phyloP scores from a whole-genome alignment of 179 eudicot genomes.

The Amaranthus tricolor region DNA sequence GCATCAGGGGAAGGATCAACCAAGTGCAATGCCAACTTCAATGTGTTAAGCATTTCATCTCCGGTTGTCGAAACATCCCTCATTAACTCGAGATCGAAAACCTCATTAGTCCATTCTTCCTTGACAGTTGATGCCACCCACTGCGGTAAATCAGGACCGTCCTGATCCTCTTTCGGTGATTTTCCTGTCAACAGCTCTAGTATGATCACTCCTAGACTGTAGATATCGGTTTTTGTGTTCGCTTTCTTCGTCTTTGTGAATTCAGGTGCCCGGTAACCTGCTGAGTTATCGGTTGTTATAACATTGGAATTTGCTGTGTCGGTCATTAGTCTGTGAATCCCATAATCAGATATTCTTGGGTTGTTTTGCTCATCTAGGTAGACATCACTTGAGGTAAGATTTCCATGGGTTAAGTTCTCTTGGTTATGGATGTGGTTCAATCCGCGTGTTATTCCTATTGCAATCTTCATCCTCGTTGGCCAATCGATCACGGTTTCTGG shows the following conservation, averaged over 20 bases:
- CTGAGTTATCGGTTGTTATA: constrained; percentile 64
- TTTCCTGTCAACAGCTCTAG: constrained; percentile 89
- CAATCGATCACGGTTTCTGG: constrained; percentile 67
- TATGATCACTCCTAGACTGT: constrained; percentile 82
- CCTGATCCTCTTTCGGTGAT: constrained; percentile 66
- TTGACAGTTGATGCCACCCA: constrained; percentile 95
- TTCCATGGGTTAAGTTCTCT: constrained; percentile 68
- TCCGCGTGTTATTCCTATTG: constrained; percentile 66
- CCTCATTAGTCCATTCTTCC: constrained; percentile 96
- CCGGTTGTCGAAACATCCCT: constrained; percentile 63
- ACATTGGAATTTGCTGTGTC: constrained; percentile 61
- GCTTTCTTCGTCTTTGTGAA: constrained; percentile 68
- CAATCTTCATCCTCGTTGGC: constrained; percentile 88
- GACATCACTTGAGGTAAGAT: constrained; percentile 72
- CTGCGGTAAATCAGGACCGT: constrained; percentile 81
- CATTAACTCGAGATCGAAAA: constrained; percentile 81
- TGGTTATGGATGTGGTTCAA: constrained; percentile 66
- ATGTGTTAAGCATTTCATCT: constrained; percentile 71
- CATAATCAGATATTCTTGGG: constrained; percentile 74
- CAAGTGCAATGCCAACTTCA: constrained; percentile 81
- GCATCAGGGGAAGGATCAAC: constrained; percentile 80
- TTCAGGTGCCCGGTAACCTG: constrained; percentile 89
- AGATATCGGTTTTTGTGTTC: constrained; percentile 67
- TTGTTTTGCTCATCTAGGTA: constrained; percentile 60
- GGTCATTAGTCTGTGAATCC: constrained; percentile 73